These are phyloP conservation scores for Epichloe gansuensis DNA, from an alignment of 2,329 filamentous ascomycete genomes.

Conservation along the genomic window DNA sequence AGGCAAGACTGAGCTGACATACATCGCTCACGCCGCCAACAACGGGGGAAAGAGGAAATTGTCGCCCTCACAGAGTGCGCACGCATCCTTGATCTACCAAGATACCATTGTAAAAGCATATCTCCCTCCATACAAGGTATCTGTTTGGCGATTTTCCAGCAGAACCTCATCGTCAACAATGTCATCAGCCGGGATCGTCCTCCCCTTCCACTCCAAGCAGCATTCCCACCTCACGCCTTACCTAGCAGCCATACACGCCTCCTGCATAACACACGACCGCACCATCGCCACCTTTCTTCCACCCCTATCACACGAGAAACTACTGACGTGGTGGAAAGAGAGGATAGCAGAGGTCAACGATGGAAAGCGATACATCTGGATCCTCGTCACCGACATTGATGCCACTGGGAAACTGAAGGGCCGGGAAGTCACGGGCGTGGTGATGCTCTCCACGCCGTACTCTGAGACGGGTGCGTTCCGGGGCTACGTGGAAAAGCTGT, in stretches of 20 bases:
- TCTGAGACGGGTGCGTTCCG: conserved; percentile 44
- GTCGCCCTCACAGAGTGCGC: no score
- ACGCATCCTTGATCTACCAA: no score
- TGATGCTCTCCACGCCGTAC: conserved; percentile 38
- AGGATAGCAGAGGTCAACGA: conserved; percentile 33
- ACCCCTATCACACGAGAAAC: conserved; percentile 42
- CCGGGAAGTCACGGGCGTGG: conserved; percentile 39
- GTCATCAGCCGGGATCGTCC: conserved; percentile 22
- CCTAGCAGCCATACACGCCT: conserved; percentile 43
- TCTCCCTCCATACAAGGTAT: no score
- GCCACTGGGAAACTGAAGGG: conserved; percentile 24
- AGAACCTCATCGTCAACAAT: conserved; percentile 9
- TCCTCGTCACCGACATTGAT: conserved; percentile 31
- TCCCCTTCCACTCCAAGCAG: conserved; percentile 29
- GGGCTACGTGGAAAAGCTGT: conserved; percentile 42
- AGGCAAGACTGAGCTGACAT: no score
- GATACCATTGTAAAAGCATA: no score
- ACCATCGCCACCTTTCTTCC: conserved; percentile 46
- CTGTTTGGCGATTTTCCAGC: background rate
- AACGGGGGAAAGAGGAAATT: no score
- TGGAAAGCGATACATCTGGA: conserved; percentile 37
- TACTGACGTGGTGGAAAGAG: conserved; percentile 44
- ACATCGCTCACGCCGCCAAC: no score
- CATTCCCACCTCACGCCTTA: conserved; percentile 42
- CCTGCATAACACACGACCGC: conserved; percentile 44